phyloP scores from a whole-genome alignment of 495 filamentous ascomycete species.

The Neurospora tetrasperma region DNA sequence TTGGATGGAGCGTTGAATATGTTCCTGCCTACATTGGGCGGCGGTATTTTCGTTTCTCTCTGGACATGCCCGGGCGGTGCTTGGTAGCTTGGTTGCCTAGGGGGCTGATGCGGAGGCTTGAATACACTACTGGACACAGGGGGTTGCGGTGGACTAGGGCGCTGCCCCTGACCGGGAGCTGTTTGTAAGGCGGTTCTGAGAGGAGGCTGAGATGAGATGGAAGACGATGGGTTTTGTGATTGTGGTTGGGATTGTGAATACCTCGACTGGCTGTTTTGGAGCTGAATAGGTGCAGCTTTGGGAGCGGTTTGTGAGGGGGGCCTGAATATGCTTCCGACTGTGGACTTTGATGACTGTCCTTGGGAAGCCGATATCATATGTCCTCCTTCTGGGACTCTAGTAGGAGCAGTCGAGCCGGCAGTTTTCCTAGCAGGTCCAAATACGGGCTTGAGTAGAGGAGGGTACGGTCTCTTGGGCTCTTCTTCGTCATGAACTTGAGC shows the following conservation, averaged over 20 bases:
- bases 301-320: not conserved
- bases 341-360: not conserved
- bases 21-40: not conserved
- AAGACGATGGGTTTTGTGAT: not conserved
- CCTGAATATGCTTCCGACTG: not conserved
- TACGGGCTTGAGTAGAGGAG: not conserved
- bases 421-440: not conserved
- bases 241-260: not conserved
- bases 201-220: not conserved
- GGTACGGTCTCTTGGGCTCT: not conserved
- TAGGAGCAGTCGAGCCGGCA: not conserved
- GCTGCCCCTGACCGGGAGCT: not conserved
- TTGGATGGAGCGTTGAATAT: not conserved
- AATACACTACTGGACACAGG: not conserved
- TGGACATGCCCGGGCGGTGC: not conserved
- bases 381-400: not conserved
- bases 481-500: not conserved
- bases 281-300: not conserved
- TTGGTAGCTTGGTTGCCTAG: not conserved
- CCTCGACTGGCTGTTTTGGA: not conserved
- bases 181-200: not conserved
- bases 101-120: not conserved
- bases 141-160: not conserved
- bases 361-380: not conserved
- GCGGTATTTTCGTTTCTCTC: not conserved